Percentiles rank a stretch among this genome's conserved stretches.
These are phyloP conservation scores for Noccaea bulbosa DNA, from an alignment of 345 rosid genomes.

Conservation along the genomic window DNA sequence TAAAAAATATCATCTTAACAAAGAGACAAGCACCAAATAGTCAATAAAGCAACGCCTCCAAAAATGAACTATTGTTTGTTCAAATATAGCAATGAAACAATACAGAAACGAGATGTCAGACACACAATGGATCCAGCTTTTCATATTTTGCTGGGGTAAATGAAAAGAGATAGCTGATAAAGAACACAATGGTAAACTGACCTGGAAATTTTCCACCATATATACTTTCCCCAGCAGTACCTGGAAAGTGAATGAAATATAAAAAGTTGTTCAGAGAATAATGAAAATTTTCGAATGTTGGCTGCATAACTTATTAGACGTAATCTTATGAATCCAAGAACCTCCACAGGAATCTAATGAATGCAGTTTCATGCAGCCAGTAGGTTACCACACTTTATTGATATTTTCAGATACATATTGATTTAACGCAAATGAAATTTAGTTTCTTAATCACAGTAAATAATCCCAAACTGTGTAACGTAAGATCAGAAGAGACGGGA, in stretches of 20 bases:
- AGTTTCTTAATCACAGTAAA: slow-evolving; percentile 2
- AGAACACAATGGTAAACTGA: slow-evolving; percentile 42
- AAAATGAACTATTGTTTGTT: slow-evolving; percentile 3
- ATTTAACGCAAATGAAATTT: slow-evolving; percentile 14
- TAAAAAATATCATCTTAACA: background rate
- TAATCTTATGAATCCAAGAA: slow-evolving; percentile 22
- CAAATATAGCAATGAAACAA: slow-evolving; percentile 1
- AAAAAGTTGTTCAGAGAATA: slow-evolving; percentile 11
- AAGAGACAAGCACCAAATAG: background rate
- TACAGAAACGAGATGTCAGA: slow-evolving; percentile 20
- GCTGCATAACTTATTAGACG: slow-evolving; percentile 17
- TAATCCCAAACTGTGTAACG: slow-evolving; percentile 4
- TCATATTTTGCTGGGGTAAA: slow-evolving; percentile 9
- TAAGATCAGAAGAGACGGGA: slow-evolving; percentile 14
- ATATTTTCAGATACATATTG: background rate
- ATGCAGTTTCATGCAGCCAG: slow-evolving; percentile 24
- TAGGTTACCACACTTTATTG: slow-evolving; percentile 13
- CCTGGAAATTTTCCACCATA: slow-evolving; percentile 90
- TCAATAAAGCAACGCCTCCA: slow-evolving; percentile 16
- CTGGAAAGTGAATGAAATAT: slow-evolving; percentile 49
- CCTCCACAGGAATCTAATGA: slow-evolving; percentile 21
- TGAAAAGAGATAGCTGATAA: slow-evolving; percentile 20
- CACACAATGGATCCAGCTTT: background rate
- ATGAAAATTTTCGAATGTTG: slow-evolving; percentile 23
- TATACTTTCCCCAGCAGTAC: slow-evolving; percentile 92